These are phyloP conservation scores for Penicillium macrosclerotiorum DNA, from an alignment of 495 filamentous ascomycete genomes.

Conservation along the genomic window DNA sequence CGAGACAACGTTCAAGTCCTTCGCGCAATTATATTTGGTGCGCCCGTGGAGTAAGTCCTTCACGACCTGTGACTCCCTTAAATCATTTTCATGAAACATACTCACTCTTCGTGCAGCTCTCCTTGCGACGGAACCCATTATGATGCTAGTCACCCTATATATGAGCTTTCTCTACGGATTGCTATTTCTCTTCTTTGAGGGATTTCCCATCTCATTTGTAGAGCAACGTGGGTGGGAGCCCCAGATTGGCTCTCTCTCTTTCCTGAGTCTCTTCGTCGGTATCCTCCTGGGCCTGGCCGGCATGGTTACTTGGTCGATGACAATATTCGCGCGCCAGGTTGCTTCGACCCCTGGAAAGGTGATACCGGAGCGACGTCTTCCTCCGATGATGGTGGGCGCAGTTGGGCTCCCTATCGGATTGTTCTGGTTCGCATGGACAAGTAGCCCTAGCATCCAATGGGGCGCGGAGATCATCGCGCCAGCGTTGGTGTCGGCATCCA, in stretches of 20 bases:
- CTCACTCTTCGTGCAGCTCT: background rate
- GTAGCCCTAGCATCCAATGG: constrained; percentile 32
- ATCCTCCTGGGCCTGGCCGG: constrained; percentile 43
- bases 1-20: background rate
- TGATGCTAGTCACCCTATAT: constrained; percentile 37
- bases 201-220: constrained; percentile 53
- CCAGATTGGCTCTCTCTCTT: constrained; percentile 47
- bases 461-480: constrained; percentile 35
- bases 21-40: background rate
- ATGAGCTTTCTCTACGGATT: constrained; percentile 36
- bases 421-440: constrained; percentile 59
- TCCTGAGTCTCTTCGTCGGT: constrained; percentile 53
- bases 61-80: constrained; percentile 22
- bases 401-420: constrained; percentile 49
- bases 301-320: constrained; percentile 46
- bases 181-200: constrained; percentile 47
- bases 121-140: constrained; percentile 32
- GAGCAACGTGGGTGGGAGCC: constrained; percentile 44
- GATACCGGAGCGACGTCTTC: constrained; percentile 50
- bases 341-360: constrained; percentile 17
- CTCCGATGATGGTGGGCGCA: constrained; percentile 50
- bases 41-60: constrained; percentile 6
- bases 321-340: constrained; percentile 12
- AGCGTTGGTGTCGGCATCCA: constrained; percentile 37
- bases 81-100: constrained; percentile 25